phyloP scores from a whole-genome alignment of 129 eudicot genomes.

The Chrysanthemum makinoi region DNA sequence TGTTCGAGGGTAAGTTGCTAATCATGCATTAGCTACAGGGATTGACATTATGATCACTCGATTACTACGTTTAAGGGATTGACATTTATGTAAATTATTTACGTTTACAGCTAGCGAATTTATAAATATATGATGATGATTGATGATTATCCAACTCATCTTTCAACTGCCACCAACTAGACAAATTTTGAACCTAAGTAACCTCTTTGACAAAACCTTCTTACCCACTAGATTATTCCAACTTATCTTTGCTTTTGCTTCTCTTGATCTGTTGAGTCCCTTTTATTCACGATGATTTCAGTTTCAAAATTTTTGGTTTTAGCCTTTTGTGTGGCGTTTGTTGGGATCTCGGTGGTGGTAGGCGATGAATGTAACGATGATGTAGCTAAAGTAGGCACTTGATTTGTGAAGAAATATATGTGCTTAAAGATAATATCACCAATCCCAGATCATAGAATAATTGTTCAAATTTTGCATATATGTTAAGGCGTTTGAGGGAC shows the following conservation, averaged over 20 bases:
- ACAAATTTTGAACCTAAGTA: slow-evolving; percentile 32
- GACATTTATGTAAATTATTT: too few species aligned
- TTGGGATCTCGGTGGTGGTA: slow-evolving; percentile 16
- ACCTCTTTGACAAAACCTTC: slow-evolving; percentile 28
- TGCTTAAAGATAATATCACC: slow-evolving; percentile 12
- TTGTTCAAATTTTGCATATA: slow-evolving; percentile 15
- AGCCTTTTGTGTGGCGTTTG: slow-evolving; percentile 20
- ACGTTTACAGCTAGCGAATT: too few species aligned
- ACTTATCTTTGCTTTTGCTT: slow-evolving; percentile 16
- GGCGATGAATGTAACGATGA: slow-evolving; percentile 34
- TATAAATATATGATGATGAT: too few species aligned
- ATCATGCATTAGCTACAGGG: too few species aligned
- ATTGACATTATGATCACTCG: too few species aligned
- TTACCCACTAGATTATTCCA: slow-evolving; percentile 1
- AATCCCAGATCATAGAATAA: neutral
- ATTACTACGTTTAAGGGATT: too few species aligned
- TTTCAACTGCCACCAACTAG: slow-evolving; percentile 31
- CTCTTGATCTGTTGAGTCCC: slow-evolving; percentile 11
- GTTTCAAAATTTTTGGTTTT: slow-evolving; percentile 21
- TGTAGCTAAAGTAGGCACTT: slow-evolving; percentile 6
- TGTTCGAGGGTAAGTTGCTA: too few species aligned
- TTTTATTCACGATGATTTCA: slow-evolving; percentile 29
- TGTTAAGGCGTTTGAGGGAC: slow-evolving; percentile 3
- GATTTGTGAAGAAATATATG: neutral
- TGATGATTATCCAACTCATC: slow-evolving; percentile 19